A percentile compares a stretch with the other conserved stretches of the same genome.
Evolutionary conservation across 2,329 filamentous ascomycete species (phyloP).

Genomic region (Bipolaris gigantea): DNA sequence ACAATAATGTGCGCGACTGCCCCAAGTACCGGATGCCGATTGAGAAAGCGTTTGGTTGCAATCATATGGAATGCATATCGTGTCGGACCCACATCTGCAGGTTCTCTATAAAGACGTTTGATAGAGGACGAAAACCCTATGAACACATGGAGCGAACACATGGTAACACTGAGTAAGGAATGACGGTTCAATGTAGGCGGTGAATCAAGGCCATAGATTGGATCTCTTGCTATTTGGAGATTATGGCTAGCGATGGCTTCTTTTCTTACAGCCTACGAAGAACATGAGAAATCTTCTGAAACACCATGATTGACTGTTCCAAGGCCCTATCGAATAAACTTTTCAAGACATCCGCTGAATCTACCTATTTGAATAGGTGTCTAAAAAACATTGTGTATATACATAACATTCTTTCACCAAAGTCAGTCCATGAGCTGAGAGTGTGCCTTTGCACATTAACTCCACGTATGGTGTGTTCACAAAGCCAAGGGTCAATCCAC

Average conservation of each 20-base stretch:
- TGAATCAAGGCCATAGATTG: neutral
- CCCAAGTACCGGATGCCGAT: conserved; percentile 1
- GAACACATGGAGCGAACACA: neutral
- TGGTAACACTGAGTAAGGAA: neutral
- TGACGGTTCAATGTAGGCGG: neutral
- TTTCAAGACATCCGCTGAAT: too few relatives aligned
- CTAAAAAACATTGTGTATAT: too few relatives aligned
- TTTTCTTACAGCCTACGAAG: too few relatives aligned
- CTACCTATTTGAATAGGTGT: too few relatives aligned
- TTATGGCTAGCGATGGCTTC: neutral
- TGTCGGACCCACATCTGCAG: neutral
- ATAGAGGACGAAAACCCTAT: neutral
- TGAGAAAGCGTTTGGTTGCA: neutral
- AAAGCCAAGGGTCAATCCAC: neutral
- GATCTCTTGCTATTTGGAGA: neutral
- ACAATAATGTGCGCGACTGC: conserved; percentile 2
- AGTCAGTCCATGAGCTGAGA: neutral
- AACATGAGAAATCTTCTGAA: too few relatives aligned
- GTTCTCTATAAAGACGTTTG: conserved; percentile 1
- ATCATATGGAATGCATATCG: neutral
- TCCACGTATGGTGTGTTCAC: neutral
- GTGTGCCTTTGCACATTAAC: neutral
- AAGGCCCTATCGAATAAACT: too few relatives aligned
- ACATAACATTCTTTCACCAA: too few relatives aligned
- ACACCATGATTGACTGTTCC: too few relatives aligned